Percentiles rank a stretch among this genome's conserved stretches.
Conservation (phyloP, 352 stramenopile species). For the Plasmopara viticola region DNA sequence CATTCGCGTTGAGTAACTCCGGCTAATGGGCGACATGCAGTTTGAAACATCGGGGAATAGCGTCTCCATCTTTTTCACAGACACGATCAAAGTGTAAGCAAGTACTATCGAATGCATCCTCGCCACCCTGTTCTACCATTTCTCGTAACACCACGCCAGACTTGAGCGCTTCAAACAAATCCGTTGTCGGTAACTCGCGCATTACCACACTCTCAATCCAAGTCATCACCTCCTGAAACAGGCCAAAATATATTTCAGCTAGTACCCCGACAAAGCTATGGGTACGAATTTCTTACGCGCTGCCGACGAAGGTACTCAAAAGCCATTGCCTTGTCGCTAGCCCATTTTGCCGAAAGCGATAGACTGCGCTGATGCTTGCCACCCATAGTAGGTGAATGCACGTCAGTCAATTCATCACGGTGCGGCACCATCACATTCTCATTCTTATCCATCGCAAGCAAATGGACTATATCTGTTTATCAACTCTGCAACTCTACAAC, state of each 20-base stretch:
- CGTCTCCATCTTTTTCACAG: constrained; percentile 31
- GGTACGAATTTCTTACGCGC: constrained; percentile 25
- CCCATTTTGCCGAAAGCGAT: constrained; percentile 73
- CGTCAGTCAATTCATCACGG: constrained; percentile 13
- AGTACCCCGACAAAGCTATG: not conserved
- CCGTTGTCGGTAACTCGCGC: constrained; percentile 39
- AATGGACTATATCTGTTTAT: not conserved
- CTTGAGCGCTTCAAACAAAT: constrained; percentile 59
- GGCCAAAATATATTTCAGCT: not conserved
- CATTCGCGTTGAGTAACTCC: constrained; percentile 62
- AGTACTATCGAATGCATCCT: not conserved
- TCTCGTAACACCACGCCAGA: constrained; percentile 75
- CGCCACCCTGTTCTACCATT: constrained; percentile 27
- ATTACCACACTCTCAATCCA: constrained; percentile 73
- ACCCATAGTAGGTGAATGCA: constrained; percentile 45
- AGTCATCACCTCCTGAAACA: constrained; percentile 48
- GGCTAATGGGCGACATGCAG: constrained; percentile 62
- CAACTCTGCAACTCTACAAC: not conserved
- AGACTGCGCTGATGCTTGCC: constrained; percentile 62
- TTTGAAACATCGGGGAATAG: constrained; percentile 49
- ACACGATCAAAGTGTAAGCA: not conserved
- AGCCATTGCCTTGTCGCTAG: constrained; percentile 60
- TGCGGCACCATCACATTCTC: constrained; percentile 31
- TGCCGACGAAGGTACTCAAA: constrained; percentile 72
- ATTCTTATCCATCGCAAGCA: constrained; percentile 34